Evolutionary conservation across 2,329 filamentous ascomycete species (phyloP), one percentile per base, ranked within the genome.

Genomic region (Arachnomyces sp.): DNA sequence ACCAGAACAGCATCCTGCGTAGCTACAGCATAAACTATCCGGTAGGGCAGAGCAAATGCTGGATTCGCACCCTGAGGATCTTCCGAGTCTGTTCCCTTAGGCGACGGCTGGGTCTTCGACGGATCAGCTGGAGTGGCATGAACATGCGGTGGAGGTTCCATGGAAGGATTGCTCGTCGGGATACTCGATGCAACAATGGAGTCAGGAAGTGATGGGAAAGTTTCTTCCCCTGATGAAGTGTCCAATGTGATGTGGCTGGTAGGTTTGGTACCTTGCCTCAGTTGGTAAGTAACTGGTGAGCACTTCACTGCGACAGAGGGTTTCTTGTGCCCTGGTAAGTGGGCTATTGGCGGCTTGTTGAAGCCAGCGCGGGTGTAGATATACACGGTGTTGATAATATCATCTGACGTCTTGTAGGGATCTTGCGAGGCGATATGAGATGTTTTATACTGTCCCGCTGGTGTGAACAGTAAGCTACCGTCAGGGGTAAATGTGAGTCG

Each of bases 241-340:
- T 98, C 92, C 46, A 98, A 87, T 0, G 87, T 94, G 50, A 98
- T 93, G 54, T 94, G 81, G 52, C 84, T 88, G 1, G 89, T 94
- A 3, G 75, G 65, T 7, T 81, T 79, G 0, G 74, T 64, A 0
- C 71, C 66, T 53, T 83, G 78, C 31, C 92, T 79, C 15, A 93
- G 69, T 0, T 81, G 86, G 63, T 96, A 98, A 51, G 85, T 81
- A 16, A 94, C 66, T 0, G 92, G 92, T 11, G 90, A 98, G 59
- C 92, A 98, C 56, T 86, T 86, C 44, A 98, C 86, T 1, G 89
- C 92, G 8, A 98, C 86, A 0, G 92, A 96, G 0, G 92, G 92
- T 63, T 98, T 98, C 71, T 95, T 98, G 64, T 96, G 90, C 2
- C 92, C 92, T 0, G 92, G 92, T 5, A 98, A 73, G 63, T 96